Evolutionary conservation across 345 rosid genomes (phyloP).

Genomic region (Melastoma malabathricum): DNA sequence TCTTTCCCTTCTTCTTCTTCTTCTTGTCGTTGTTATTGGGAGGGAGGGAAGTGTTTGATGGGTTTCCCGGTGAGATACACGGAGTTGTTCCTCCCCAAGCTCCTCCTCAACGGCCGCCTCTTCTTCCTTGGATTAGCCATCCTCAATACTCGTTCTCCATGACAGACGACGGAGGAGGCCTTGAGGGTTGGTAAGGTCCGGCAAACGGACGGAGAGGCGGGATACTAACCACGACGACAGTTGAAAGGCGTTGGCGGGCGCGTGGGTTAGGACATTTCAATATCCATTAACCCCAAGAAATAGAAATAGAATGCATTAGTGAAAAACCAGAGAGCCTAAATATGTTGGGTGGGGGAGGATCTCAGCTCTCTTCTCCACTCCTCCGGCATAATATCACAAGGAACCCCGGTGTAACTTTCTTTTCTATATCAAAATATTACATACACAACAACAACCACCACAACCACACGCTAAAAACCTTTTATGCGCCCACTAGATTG

Average conservation of each 20-base stretch:
- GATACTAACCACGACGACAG: neutral
- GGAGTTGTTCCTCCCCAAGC: slow-evolving; percentile 62
- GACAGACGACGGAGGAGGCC: slow-evolving; percentile 17
- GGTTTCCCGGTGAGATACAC: slow-evolving; percentile 85
- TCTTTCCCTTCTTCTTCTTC: neutral
- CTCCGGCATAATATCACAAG: too few species aligned
- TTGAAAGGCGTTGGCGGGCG: neutral
- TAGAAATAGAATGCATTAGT: too few species aligned
- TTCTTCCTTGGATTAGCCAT: slow-evolving; percentile 53
- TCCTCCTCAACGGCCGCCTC: slow-evolving; percentile 57
- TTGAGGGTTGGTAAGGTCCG: slow-evolving; percentile 13
- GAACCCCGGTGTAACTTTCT: too few species aligned
- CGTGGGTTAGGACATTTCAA: too few species aligned
- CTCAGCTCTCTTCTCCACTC: too few species aligned
- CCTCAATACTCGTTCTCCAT: slow-evolving; percentile 31
- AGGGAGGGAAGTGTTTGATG: slow-evolving; percentile 17
- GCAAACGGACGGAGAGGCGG: slow-evolving; percentile 17
- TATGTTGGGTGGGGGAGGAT: too few species aligned
- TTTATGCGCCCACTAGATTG: too few species aligned
- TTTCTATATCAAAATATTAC: too few species aligned
- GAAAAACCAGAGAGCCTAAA: too few species aligned
- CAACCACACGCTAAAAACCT: too few species aligned
- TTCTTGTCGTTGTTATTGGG: neutral
- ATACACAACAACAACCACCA: too few species aligned
- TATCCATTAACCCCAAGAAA: too few species aligned